Conservation (phyloP, 345 rosid species). For the Rhodamnia rubescens region DNA sequence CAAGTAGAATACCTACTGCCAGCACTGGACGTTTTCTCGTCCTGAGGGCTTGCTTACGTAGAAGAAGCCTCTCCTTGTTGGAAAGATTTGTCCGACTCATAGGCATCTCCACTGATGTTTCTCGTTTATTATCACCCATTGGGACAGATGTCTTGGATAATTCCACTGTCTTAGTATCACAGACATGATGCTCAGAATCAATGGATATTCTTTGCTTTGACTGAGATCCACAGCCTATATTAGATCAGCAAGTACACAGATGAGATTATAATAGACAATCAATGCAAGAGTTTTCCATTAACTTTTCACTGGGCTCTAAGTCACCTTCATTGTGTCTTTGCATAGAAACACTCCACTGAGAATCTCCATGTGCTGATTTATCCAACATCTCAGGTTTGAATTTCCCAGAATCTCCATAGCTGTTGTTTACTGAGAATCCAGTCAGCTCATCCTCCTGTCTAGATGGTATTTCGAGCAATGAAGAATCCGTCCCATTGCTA, state of each 20-base stretch:
- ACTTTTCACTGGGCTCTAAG: slow-evolving; percentile 1
- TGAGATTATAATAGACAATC: neutral
- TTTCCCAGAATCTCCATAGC: slow-evolving; percentile 9
- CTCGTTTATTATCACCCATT: slow-evolving; percentile 6
- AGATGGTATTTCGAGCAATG: neutral
- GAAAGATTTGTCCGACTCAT: slow-evolving; percentile 34
- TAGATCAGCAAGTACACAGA: slow-evolving; percentile 14
- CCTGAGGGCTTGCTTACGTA: slow-evolving; percentile 80
- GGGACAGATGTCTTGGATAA: slow-evolving; percentile 2
- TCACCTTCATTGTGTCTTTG: neutral
- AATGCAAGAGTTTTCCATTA: slow-evolving; percentile 1
- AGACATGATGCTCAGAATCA: neutral
- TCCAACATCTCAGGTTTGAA: slow-evolving; percentile 11
- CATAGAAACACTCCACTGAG: neutral
- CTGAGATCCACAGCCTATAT: neutral
- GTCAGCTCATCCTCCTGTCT: slow-evolving; percentile 15
- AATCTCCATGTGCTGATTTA: slow-evolving; percentile 4
- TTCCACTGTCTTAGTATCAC: neutral
- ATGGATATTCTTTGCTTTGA: neutral
- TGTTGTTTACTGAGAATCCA: slow-evolving; percentile 5
- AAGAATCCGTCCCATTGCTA: slow-evolving; percentile 4
- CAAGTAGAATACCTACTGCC: slow-evolving; percentile 55
- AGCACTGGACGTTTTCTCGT: slow-evolving; percentile 79
- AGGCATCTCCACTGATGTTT: slow-evolving; percentile 9
- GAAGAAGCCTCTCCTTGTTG: slow-evolving; percentile 77